A percentile compares a stretch with the other conserved stretches of the same genome.
Evolutionary conservation across 2,329 filamentous ascomycete species (phyloP).

Genomic region (Cytospora paraplurivora): DNA sequence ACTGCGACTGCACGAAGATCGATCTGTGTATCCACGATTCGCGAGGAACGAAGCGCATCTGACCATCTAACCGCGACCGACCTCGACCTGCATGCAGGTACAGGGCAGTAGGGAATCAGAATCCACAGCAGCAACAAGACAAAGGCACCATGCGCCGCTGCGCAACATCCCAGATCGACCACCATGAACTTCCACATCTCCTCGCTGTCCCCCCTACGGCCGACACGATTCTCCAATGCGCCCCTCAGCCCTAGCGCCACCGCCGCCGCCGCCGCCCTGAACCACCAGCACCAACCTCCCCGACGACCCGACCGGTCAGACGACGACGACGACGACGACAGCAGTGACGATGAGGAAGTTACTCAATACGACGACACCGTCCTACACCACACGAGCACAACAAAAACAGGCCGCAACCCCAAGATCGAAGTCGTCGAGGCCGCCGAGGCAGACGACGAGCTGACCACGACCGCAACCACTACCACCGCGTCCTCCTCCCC

Average conservation of each 20-base stretch:
- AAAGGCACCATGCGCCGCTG: constrained; percentile 17
- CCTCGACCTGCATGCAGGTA: background rate
- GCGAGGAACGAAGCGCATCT: no score
- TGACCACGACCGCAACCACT: constrained; percentile 3
- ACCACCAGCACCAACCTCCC: no score
- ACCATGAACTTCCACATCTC: constrained; percentile 38
- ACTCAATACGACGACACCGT: background rate
- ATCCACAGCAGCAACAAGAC: background rate
- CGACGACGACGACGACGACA: background rate
- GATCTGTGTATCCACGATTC: no score
- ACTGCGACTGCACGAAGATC: no score
- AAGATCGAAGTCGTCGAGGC: constrained; percentile 30
- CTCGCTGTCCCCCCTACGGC: constrained; percentile 38
- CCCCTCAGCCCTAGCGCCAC: constrained; percentile 27
- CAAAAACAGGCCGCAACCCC: constrained; percentile 3
- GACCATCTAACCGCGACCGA: no score
- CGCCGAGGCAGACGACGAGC: constrained; percentile 30
- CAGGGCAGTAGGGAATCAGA: background rate
- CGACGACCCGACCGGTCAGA: constrained; percentile 10
- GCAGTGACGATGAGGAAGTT: background rate
- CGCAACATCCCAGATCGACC: constrained; percentile 32
- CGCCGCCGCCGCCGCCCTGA: no score
- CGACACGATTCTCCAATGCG: constrained; percentile 37
- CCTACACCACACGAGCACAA: constrained; percentile 1
- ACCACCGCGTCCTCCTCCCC: no score